These are phyloP conservation scores for Nitzschia sp. DNA, from an alignment of 108 stramenopile genomes.

Conservation along the genomic window DNA sequence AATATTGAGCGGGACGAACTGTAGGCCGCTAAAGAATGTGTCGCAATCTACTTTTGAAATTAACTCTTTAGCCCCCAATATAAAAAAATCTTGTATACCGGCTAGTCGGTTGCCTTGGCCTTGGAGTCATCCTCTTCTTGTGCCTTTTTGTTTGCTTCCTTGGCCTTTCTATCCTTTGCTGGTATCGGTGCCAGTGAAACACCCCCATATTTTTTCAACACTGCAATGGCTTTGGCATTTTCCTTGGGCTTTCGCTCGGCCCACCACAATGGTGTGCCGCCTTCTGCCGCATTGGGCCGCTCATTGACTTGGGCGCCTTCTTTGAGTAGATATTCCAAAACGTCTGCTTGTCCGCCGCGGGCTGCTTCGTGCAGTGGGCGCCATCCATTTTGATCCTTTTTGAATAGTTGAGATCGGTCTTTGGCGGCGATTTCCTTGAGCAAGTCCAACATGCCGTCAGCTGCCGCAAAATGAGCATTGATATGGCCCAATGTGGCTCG, in stretches of 20 bases:
- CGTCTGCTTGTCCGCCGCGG: slow-evolving; percentile 64
- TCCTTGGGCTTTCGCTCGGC: slow-evolving; percentile 43
- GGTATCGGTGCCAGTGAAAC: slow-evolving; percentile 33
- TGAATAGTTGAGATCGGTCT: slow-evolving; percentile 47
- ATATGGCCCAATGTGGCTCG: slow-evolving; percentile 16
- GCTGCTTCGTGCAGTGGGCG: slow-evolving; percentile 83
- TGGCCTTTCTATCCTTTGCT: not conserved
- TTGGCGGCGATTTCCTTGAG: slow-evolving; percentile 47
- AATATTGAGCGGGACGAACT: slow-evolving; percentile 13
- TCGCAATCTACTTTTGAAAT: not conserved
- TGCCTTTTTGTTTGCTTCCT: slow-evolving; percentile 19
- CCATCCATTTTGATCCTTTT: slow-evolving; percentile 81
- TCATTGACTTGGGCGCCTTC: slow-evolving; percentile 57
- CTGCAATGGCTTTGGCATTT: slow-evolving; percentile 37
- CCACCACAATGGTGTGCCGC: slow-evolving; percentile 72
- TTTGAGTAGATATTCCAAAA: slow-evolving; percentile 51
- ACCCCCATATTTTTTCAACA: slow-evolving; percentile 44
- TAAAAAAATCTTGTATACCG: too few relatives aligned
- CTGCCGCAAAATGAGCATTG: slow-evolving; percentile 58
- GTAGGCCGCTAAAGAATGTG: slow-evolving; percentile 8
- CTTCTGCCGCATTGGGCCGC: slow-evolving; percentile 60
- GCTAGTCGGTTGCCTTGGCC: too few relatives aligned
- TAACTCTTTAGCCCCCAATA: too few relatives aligned
- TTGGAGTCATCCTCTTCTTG: not conserved
- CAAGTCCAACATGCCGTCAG: slow-evolving; percentile 46